These are phyloP conservation scores for Apostasia ramifera DNA, from an alignment of 106 monocot genomes.

Conservation along the genomic window DNA sequence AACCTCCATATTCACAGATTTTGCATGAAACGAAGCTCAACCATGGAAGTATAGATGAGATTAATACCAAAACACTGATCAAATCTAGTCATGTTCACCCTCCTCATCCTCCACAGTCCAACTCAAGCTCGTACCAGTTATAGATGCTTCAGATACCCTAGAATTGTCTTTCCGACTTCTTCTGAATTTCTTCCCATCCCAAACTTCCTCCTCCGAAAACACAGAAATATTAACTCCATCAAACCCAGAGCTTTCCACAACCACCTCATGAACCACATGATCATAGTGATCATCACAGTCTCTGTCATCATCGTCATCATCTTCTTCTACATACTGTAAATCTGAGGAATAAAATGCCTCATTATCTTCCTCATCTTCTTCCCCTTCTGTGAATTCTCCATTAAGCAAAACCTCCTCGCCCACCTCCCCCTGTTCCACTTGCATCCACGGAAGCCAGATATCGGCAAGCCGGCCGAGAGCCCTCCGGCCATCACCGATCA, in stretches of 20 bases:
- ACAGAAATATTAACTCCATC: conserved; percentile 14
- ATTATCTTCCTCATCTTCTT: conserved; percentile 1
- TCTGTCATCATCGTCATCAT: background rate
- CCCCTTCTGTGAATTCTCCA: background rate
- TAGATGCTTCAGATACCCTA: conserved; percentile 11
- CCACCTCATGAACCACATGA: conserved; percentile 21
- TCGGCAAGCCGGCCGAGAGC: conserved; percentile 53
- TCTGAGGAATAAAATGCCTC: conserved; percentile 12
- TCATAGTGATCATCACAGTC: conserved; percentile 13
- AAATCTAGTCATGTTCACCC: conserved; percentile 45
- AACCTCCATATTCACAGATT: too few relatives aligned
- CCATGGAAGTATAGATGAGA: background rate
- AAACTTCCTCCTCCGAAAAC: conserved; percentile 61
- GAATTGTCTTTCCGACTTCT: conserved; percentile 20
- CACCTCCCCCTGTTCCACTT: conserved; percentile 80
- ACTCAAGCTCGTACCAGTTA: conserved; percentile 18
- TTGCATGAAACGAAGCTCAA: too few relatives aligned
- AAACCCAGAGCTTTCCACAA: conserved; percentile 8
- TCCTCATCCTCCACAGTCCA: conserved; percentile 56
- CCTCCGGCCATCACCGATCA: conserved; percentile 66
- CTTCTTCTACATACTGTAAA: conserved; percentile 14
- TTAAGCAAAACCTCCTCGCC: conserved; percentile 42
- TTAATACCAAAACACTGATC: conserved; percentile 6
- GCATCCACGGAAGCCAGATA: conserved; percentile 79
- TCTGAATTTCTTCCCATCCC: background rate